Base-by-base conservation (phyloP, 495 filamentous ascomycete species). In the Chaetomidium leptoderma region DNA sequence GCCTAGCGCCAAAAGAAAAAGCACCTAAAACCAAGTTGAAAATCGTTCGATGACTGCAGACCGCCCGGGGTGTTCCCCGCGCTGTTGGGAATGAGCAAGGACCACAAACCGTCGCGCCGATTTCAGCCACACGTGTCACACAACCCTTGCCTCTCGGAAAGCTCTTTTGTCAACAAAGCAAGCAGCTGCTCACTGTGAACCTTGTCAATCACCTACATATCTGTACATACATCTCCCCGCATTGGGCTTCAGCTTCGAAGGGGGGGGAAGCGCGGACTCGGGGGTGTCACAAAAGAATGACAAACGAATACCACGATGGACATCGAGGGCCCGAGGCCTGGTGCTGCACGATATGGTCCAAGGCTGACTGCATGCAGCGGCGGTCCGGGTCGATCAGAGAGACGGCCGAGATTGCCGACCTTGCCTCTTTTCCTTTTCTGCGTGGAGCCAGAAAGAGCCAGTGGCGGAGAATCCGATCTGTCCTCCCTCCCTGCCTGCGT, bases 11-110 rank as follows among this genome's bases (percentile, higher is more conserved):
- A 32, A 65, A 57, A 60, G 57, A 46, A 62, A n/a, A n/a, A n/a
- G n/a, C n/a, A n/a, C n/a, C n/a, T n/a, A n/a, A n/a, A n/a, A n/a
- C n/a, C n/a, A n/a, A 50, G 40, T 42, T 35, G 23, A 42, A 45
- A 53, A 57, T 63, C 44, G 57, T 63, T 55, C 55, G 60, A 66
- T 63, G 37, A 8, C n/a, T 46, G 55, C 56, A 47, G 17, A 51
- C 55, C 7, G 49, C 36, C 48, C 23, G 30, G 57, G 47, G 5
- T 39, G 32, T 17, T 50, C 27, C 35, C 53, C 53, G 32, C 30
- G 42, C 44, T 13, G 16, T n/a, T 49, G 44, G 35, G 33, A 32
- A 30, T 37, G 44, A 49, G 44, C 44, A 40, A 50, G 45, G 45
- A 30, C 29, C 33, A 32, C 43, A n/a, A 44, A 10, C 16, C 7